Conservation (phyloP, 805 yeast genomes). For the Suhomyces pyralidae region DNA sequence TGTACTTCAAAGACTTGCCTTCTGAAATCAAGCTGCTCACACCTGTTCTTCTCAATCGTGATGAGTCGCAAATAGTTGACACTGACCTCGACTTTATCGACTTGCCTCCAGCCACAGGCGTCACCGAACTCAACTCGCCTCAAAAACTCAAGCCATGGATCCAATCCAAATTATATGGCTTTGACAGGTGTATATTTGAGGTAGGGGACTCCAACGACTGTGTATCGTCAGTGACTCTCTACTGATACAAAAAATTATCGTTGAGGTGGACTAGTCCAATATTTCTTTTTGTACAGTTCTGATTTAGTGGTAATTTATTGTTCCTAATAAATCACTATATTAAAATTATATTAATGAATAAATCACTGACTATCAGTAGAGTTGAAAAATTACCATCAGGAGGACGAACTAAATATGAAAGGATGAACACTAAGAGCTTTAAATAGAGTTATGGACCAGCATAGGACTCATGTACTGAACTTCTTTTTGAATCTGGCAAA, state of each 20-base stretch:
- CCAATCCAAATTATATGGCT: conserved; percentile 41
- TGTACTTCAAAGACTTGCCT: conserved; percentile 33
- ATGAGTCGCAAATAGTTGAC: conserved; percentile 38
- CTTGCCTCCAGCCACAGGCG: not conserved
- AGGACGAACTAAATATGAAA: not conserved
- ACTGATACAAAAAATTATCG: conserved; percentile 12
- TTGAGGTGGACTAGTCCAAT: too few species aligned
- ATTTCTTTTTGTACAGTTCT: too few species aligned
- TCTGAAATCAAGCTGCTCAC: conserved; percentile 12
- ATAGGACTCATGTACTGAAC: conserved; percentile 1
- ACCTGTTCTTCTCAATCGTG: conserved; percentile 38
- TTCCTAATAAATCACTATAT: too few species aligned
- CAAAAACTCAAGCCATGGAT: conserved; percentile 37
- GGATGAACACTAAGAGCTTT: not conserved
- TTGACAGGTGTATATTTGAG: conserved; percentile 40
- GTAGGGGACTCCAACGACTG: conserved; percentile 37
- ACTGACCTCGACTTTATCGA: conserved; percentile 35
- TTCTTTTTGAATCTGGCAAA: conserved; percentile 9
- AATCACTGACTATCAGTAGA: not conserved
- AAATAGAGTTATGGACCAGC: not conserved
- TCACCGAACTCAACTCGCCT: conserved; percentile 15
- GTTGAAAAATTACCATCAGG: not conserved
- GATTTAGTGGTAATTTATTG: too few species aligned
- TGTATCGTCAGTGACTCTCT: conserved; percentile 37
- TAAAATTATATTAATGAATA: too few species aligned